These are phyloP conservation scores for Russula sp. DNA, from an alignment of 768 basidiomycete species.

Conservation along the genomic window DNA sequence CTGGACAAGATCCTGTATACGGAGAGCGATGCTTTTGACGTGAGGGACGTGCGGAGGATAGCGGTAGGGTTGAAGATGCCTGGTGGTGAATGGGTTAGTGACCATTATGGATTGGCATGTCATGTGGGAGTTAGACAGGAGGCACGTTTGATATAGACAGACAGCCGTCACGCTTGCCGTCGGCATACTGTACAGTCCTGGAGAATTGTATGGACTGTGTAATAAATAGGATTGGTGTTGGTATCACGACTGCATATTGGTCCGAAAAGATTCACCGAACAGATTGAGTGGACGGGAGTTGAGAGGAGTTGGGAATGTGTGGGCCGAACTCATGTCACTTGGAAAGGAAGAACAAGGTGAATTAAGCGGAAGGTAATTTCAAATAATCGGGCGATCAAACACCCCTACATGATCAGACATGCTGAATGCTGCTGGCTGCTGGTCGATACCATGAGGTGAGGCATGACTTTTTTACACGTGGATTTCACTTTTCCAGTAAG, in stretches of 20 bases:
- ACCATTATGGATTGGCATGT: slow-evolving; percentile 62
- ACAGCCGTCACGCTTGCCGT: no score
- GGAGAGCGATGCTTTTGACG: slow-evolving; percentile 46
- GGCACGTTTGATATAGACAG: background rate
- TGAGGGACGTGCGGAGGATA: slow-evolving; percentile 53
- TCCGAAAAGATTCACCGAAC: no score
- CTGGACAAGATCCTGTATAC: slow-evolving; percentile 68
- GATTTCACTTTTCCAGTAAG: background rate
- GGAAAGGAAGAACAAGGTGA: no score
- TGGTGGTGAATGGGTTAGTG: slow-evolving; percentile 54
- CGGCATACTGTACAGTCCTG: no score
- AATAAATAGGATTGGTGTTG: no score
- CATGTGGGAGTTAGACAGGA: slow-evolving; percentile 34
- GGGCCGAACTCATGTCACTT: no score
- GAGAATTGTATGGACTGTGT: no score
- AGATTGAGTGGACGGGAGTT: no score
- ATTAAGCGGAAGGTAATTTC: background rate
- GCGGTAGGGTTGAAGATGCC: slow-evolving; percentile 52
- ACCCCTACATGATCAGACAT: background rate
- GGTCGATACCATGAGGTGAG: background rate
- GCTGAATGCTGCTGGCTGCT: background rate
- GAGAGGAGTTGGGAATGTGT: no score
- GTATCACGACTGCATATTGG: no score
- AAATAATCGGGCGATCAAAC: background rate
- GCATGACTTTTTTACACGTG: background rate